Base-by-base conservation (phyloP, 2,329 filamentous ascomycete genomes). In the Neonectria sp. region DNA sequence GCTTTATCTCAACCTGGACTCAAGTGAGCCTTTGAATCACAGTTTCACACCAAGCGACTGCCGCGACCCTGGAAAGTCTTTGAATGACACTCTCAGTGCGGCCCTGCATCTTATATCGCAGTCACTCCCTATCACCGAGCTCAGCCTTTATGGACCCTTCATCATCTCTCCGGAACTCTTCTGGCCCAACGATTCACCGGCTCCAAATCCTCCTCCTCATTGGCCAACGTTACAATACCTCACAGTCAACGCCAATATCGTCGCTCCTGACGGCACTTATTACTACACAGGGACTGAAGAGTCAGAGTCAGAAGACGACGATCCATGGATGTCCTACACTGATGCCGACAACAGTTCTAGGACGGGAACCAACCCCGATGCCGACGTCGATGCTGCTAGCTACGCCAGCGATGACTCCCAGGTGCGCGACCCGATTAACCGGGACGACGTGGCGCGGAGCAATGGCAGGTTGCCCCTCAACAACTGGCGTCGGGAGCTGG, bases 271-370 rank as follows among this genome's bases (percentile, higher is more conserved):
- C 45, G 45, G 45, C 24, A 48, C 45, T 12, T 48, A 48, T 12
- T 48, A 48, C 45, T 48, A 48, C 45, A 48, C 21, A 27, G 45
- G 45, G 45, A 48, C 45, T 27, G 8, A 9, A 48, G 45, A 48
- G 45, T 48, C 45, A 48, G 45, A 48, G 45, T 48, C 45, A 48
- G 45, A 48, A 9, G 45, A 48, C 45, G 45, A 25, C 45, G 4
- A 48, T 27, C 45, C 45, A 48, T 25, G 45, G 45, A 21, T 4
- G 3, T 6, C 21, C 45, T 3, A 11, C 45, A 21, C 21, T 21
- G 21, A 21, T 21, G 21, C 21, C 21, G 21, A 21, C 21, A 21
- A 21, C 24, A 48, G 45, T 48, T n/a, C 45, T 48, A 48, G 21
- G 45, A 12, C 1, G 11, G n/a, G 12, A 48, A 4, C 45, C 24